Conservation (phyloP, 805 yeast species). For the Candida pini region DNA sequence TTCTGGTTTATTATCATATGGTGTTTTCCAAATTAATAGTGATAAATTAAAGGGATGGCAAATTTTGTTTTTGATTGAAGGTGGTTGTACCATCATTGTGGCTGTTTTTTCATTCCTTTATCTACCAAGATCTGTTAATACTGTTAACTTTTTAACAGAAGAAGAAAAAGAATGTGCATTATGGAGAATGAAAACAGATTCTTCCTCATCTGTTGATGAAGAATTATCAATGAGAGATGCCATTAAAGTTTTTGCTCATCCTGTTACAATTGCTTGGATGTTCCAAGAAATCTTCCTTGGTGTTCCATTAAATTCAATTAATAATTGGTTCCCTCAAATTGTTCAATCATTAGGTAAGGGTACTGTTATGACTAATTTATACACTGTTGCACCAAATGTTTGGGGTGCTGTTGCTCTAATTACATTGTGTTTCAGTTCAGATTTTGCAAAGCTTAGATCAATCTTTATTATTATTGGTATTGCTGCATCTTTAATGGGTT, state of each 20-base stretch:
- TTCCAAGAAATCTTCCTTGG: constrained; percentile 39
- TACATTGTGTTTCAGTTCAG: constrained; percentile 36
- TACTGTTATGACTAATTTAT: constrained; percentile 35
- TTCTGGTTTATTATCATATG: constrained; percentile 31
- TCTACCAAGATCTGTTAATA: constrained; percentile 34
- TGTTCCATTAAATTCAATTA: constrained; percentile 43
- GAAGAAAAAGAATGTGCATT: constrained; percentile 36
- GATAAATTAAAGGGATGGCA: constrained; percentile 41
- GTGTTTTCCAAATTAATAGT: constrained; percentile 34
- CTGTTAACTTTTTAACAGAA: constrained; percentile 33
- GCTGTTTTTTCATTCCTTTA: constrained; percentile 29
- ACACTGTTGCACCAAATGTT: constrained; percentile 43
- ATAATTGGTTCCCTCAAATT: constrained; percentile 46
- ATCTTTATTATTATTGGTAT: constrained; percentile 34
- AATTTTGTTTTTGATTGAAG: constrained; percentile 41
- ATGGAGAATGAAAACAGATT: constrained; percentile 38
- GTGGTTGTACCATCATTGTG: constrained; percentile 33
- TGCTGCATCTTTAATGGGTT: constrained; percentile 37
- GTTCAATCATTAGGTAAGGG: constrained; percentile 34
- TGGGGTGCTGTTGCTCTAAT: constrained; percentile 42
- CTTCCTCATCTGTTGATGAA: constrained; percentile 35
- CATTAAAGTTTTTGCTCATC: constrained; percentile 38
- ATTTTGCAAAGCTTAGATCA: constrained; percentile 34
- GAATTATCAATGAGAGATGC: constrained; percentile 36
- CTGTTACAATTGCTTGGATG: constrained; percentile 41